Evolutionary conservation across 208 protist species (phyloP).

Genomic region (Hexamita inflata): DNA sequence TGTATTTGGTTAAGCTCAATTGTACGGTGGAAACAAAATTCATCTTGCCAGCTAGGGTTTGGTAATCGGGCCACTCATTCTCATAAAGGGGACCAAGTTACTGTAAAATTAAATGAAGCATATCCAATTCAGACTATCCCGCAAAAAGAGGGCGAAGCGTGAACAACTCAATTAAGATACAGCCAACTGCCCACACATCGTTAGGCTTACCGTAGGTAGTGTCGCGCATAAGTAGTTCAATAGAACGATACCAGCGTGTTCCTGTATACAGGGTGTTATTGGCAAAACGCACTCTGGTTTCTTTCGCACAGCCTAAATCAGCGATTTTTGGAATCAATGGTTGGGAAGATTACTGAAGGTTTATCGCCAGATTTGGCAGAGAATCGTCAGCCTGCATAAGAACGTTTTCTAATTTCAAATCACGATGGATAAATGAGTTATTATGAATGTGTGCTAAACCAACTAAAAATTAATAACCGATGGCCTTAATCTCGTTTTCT

Average conservation of each 20-base stretch:
- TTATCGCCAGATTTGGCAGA: neutral
- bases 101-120: neutral
- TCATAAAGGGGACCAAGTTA: neutral
- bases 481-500: neutral
- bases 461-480: neutral
- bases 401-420: neutral
- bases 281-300: neutral
- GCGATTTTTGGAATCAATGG: slow-evolving; percentile 4
- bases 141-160: neutral
- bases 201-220: neutral
- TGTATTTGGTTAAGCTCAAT: neutral
- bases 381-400: neutral
- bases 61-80: neutral
- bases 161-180: neutral
- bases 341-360: too few relatives aligned
- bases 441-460: neutral
- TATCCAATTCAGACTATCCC: neutral
- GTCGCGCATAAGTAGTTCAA: neutral
- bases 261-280: neutral
- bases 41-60: neutral
- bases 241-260: slow-evolving; percentile 7
- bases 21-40: neutral
- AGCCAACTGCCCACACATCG: slow-evolving; percentile 15
- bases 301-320: slow-evolving; percentile 21
- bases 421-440: neutral